Evolutionary conservation across 2,329 filamentous ascomycete species (phyloP).

Genomic region (Cladorrhinum sp.): DNA sequence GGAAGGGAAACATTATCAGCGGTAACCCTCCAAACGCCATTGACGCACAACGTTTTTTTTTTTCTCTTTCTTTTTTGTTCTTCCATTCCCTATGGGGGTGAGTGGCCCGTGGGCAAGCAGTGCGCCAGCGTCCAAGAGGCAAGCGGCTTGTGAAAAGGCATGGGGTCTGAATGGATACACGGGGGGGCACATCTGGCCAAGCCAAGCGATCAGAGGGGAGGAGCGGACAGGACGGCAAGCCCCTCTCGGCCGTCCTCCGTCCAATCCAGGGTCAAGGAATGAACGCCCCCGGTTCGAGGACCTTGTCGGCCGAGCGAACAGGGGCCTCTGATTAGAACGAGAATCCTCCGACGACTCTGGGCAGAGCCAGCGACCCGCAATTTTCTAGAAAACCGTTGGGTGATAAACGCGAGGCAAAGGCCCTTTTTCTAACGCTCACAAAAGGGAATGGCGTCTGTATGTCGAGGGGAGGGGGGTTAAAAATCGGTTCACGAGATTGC

Average conservation of each 20-base stretch:
- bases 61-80: constrained; percentile 16
- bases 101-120: constrained; percentile 19
- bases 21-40: constrained; percentile 10
- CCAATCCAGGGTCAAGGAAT: constrained; percentile 27
- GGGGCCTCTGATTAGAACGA: constrained; percentile 42
- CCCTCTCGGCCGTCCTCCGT: constrained; percentile 24
- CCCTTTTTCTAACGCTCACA: constrained; percentile 19
- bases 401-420: constrained; percentile 37
- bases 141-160: constrained; percentile 9
- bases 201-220: constrained; percentile 16
- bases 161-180: constrained; percentile 20
- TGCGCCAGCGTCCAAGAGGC: background rate
- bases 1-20: constrained; percentile 19
- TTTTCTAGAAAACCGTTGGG: constrained; percentile 48
- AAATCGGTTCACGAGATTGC: constrained; percentile 49
- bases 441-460: constrained; percentile 39
- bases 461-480: constrained; percentile 30
- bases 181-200: constrained; percentile 16
- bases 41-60: constrained; percentile 14
- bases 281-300: constrained; percentile 19
- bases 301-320: constrained; percentile 37
- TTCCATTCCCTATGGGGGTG: constrained; percentile 13
- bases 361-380: constrained; percentile 39
- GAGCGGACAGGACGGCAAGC: constrained; percentile 20
- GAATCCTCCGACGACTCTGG: constrained; percentile 44